Percentiles rank a stretch among this genome's conserved stretches.
These are phyloP conservation scores for Podaxis pistillaris DNA, from an alignment of 768 basidiomycete genomes.

Conservation along the genomic window DNA sequence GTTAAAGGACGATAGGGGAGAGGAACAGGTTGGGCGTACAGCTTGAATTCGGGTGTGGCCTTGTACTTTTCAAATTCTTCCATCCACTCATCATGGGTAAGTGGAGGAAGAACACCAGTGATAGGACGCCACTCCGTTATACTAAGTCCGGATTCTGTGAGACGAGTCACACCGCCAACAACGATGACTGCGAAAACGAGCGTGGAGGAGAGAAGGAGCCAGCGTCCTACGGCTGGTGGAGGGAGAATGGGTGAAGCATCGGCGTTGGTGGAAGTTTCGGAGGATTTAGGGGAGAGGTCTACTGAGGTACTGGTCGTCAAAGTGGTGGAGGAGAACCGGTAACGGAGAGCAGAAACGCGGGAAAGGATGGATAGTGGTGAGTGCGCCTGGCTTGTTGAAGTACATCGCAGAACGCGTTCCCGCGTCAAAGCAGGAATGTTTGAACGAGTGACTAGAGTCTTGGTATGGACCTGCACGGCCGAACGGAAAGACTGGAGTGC, in stretches of 20 bases:
- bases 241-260: constrained; percentile 52
- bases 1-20: background rate
- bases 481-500: background rate
- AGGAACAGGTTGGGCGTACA: constrained; percentile 52
- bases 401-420: background rate
- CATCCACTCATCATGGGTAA: constrained; percentile 75
- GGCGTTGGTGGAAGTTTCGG: constrained; percentile 18
- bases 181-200: constrained; percentile 92
- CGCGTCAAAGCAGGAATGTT: background rate
- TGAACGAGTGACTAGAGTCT: background rate
- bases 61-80: constrained; percentile 93
- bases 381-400: background rate
- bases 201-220: constrained; percentile 83
- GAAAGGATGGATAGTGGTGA: background rate
- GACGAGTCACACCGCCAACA: constrained; percentile 92
- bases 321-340: constrained; percentile 1
- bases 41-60: constrained; percentile 90
- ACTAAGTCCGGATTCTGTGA: constrained; percentile 96
- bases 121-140: constrained; percentile 98
- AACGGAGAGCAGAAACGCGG: constrained; percentile 2
- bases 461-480: background rate
- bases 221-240: constrained; percentile 69
- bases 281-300: constrained; percentile 11
- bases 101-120: constrained; percentile 83
- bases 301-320: constrained; percentile 13